These are phyloP conservation scores for Oldenlandia corymbosa DNA, from an alignment of 257 asterid genomes.

Conservation along the genomic window DNA sequence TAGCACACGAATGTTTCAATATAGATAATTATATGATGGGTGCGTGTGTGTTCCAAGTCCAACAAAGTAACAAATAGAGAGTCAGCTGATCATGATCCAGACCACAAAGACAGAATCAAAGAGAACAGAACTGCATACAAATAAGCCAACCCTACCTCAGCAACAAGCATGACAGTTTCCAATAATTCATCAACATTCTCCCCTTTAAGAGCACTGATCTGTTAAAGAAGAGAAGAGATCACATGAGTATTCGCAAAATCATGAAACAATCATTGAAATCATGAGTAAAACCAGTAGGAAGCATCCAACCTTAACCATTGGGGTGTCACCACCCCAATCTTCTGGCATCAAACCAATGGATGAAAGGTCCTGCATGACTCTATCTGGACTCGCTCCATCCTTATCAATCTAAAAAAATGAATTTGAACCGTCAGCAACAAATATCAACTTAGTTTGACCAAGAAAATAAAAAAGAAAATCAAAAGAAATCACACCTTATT, in stretches of 20 bases:
- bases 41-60: not conserved
- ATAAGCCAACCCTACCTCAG: conserved; percentile 62
- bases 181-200: conserved; percentile 85
- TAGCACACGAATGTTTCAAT: not conserved
- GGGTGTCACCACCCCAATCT: conserved; percentile 94
- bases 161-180: conserved; percentile 94
- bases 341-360: conserved; percentile 90
- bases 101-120: not conserved
- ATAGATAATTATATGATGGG: not conserved
- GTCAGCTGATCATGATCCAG: not conserved
- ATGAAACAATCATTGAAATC: conserved; percentile 1
- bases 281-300: conserved; percentile 17
- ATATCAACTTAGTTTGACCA: conserved; percentile 8
- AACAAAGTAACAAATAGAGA: too few relatives aligned
- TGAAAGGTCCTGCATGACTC: conserved; percentile 89
- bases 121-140: conserved; percentile 3
- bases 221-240: conserved; percentile 24
- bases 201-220: conserved; percentile 99
- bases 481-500: conserved; percentile 54
- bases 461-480: conserved; percentile 4
- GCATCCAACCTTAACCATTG: conserved; percentile 79
- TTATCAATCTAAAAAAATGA: conserved; percentile 60
- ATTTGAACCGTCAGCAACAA: not conserved
- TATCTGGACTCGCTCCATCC: conserved; percentile 89
- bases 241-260: conserved; percentile 24